Base-by-base conservation (phyloP, 139 green algal genomes). In the Chlamydomonas asymmetrica region DNA sequence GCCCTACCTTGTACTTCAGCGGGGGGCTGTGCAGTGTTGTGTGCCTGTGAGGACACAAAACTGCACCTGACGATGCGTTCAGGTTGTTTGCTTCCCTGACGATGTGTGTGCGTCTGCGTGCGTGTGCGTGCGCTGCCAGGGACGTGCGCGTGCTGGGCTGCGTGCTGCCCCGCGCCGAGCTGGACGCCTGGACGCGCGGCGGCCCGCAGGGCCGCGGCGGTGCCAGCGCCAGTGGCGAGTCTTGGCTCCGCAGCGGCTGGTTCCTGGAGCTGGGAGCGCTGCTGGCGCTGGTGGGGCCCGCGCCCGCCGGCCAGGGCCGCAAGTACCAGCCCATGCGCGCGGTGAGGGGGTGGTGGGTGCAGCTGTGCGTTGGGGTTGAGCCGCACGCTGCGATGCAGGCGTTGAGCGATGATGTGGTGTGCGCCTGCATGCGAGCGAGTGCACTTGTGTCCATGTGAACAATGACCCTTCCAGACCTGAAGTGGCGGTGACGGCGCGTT, bases 261-360 rank as follows among this genome's bases (percentile, higher is more conserved):
- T 76, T 76, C 70, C 38, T 76, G 31, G 4, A 40, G 22, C 2
- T 76, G 29, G 57, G 70, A 22, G 7, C 41, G 57, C 70, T 76
- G 56, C 31, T 76, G n/a, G 57, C 59, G 40, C 56, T 34, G 1
- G 31, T 68, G 35, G 32, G 50, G n/a, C n/a, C n/a, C n/a, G n/a
- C n/a, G n/a, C n/a, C n/a, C n/a, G n/a, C 25, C 40, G n/a, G 41
- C 56, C 59, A 27, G 56, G 70, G 45, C 45, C 18, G 13, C 39
- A 76, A 76, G 70, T 76, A 76, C 40, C 39, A 56, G 57, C 57
- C 70, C 37, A 39, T 76, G 39, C 70, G 70, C 27, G 60, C 60
- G 54, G 68, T 75, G 68, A 16, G 66, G 62, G 52, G 52, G 52
- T 25, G 23, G 23, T 22, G 5, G 52, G 5, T 61, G 31, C 23